Base-by-base conservation (phyloP, 2,329 filamentous ascomycete genomes). In the Zymoseptoria passerinii region DNA sequence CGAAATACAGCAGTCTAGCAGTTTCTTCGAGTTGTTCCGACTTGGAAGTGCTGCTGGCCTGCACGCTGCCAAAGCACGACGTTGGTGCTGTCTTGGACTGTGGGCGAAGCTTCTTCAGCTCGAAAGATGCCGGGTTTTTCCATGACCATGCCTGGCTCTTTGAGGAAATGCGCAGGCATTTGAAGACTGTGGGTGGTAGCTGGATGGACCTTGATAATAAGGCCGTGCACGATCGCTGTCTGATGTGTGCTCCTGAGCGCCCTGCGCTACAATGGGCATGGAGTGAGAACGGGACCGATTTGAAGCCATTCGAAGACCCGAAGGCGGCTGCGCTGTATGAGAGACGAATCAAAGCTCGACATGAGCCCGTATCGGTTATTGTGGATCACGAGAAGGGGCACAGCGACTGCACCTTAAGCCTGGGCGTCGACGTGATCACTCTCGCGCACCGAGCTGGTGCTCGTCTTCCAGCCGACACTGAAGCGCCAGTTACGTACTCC, bases 291-390 rank as follows among this genome's bases (percentile, higher is more conserved):
- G 57, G 56, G 8, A 56, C 58, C 4, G 71, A 70, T 40, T 64
- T 79, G 19, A 71, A 71, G 13, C 74, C 79, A 0, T 78, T 77
- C 53, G 83, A 84, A 65, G 76, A 84, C 61, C 73, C 79, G 0
- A 62, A 72, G 54, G 73, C 76, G 56, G 81, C 82, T 52, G 77
- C 75, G 0, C 61, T 67, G 0, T 84, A 78, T 61, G 83, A 85
- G 65, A 71, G 72, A 49, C 72, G 73, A 2, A 68, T 83, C 20
- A 84, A 84, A 64, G 61, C 67, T n/a, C 72, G 77, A 16, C 80
- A 81, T 1, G n/a, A 53, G 2, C 49, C 66, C 1, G 57, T 72
- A 2, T 49, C 65, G 13, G 52, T 71, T 1, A 50, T 18, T 16
- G 54, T 28, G 6, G 54, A 8, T 2, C n/a, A 18, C 10, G 9